A percentile compares a stretch with the other conserved stretches of the same genome.
Evolutionary conservation across 768 basidiomycete genomes (phyloP).

Genomic region (Crassisporium funariophilum): DNA sequence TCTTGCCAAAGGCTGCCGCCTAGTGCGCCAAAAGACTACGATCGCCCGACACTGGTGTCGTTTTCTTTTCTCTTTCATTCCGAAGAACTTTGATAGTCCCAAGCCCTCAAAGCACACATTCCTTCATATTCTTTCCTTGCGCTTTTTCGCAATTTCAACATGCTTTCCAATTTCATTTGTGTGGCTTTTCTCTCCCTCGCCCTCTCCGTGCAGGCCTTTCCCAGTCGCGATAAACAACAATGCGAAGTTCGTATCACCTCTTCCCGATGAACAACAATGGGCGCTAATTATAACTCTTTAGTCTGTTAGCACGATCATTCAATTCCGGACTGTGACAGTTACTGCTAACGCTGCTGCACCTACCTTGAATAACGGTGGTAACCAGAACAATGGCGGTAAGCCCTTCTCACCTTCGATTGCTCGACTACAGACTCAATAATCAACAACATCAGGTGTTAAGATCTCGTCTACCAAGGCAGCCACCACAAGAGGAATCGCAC

Average conservation of each 20-base stretch:
- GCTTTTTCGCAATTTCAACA: slow-evolving; percentile 27
- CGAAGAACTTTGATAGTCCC: slow-evolving; percentile 23
- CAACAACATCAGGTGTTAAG: no score
- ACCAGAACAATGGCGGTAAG: slow-evolving; percentile 5
- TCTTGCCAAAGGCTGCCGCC: slow-evolving; percentile 37
- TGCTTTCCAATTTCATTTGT: slow-evolving; percentile 43
- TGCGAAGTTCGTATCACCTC: slow-evolving; percentile 24
- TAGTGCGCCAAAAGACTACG: slow-evolving; percentile 45
- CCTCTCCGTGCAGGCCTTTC: slow-evolving; percentile 35
- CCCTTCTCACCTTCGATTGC: no score
- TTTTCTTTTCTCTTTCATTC: slow-evolving; percentile 38
- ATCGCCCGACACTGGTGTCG: slow-evolving; percentile 59
- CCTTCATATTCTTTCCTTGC: slow-evolving; percentile 12
- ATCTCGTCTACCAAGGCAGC: no score
- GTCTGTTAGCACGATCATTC: slow-evolving; percentile 27
- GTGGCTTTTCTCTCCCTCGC: slow-evolving; percentile 43
- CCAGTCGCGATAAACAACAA: slow-evolving; percentile 21
- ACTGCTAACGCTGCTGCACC: slow-evolving; percentile 30
- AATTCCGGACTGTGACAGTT: slow-evolving; percentile 35
- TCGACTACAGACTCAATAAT: no score
- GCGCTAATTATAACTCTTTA: slow-evolving; percentile 14
- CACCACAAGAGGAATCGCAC: no score
- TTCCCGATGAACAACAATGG: not conserved
- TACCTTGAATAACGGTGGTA: slow-evolving; percentile 7
- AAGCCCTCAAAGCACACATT: slow-evolving; percentile 24